Evolutionary conservation across 805 yeast species (phyloP), one percentile per base, ranked within the genome.

Genomic region (Wickerhamiella kurtzmanii): DNA sequence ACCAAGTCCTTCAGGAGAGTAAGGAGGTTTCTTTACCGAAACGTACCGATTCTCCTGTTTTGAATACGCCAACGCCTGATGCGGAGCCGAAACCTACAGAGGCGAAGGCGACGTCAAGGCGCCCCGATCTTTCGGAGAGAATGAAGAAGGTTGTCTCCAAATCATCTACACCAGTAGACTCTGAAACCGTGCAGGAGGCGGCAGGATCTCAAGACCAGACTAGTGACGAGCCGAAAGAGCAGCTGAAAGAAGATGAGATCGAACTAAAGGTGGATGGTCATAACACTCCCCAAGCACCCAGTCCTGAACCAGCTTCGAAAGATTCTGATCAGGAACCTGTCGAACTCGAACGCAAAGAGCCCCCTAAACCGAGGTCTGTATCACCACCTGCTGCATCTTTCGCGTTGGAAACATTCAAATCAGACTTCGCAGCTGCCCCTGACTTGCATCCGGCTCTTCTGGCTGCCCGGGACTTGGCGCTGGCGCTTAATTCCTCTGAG

Each of bases 121-220:
- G 88, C 51, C 65, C 84, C 17, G 79, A 95, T 0, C 68, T 89
- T 54, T 94, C 85, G 57, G 95, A 88, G 57, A 70, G 96, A 50
- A 69, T 88, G 45, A 94, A 92, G 1, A 63, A 78, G 51, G 96
- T 25, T 25, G 32, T 25, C 9, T 25, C 32, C 11, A n/a, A n/a
- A n/a, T n/a, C n/a, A n/a, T n/a, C n/a, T n/a, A n/a, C n/a, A n/a
- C n/a, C n/a, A n/a, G n/a, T n/a, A n/a, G n/a, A n/a, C n/a, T n/a
- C n/a, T n/a, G n/a, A n/a, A n/a, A n/a, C n/a, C n/a, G n/a, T n/a
- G n/a, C n/a, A n/a, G n/a, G n/a, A n/a, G n/a, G n/a, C n/a, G n/a
- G n/a, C n/a, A n/a, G n/a, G n/a, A n/a, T n/a, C n/a, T n/a, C n/a
- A n/a, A n/a, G n/a, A n/a, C n/a, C n/a, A n/a, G n/a, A n/a, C n/a